Percentiles rank a stretch among this genome's conserved stretches.
These are phyloP conservation scores for Rhodotorula kratochvilovae DNA, from an alignment of 768 basidiomycete species.

Conservation along the genomic window DNA sequence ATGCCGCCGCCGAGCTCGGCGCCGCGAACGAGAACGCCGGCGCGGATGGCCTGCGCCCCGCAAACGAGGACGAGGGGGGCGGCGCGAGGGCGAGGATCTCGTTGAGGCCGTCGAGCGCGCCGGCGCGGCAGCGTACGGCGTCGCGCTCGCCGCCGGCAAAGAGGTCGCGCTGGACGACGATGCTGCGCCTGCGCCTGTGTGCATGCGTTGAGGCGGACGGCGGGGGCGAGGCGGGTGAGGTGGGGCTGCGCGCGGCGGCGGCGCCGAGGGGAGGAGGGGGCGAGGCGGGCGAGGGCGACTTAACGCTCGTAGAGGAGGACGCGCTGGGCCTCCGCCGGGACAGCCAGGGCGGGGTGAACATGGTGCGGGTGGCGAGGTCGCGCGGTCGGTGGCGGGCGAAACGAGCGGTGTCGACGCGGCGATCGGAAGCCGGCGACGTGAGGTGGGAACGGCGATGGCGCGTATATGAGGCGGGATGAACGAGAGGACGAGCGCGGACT, in stretches of 20 bases:
- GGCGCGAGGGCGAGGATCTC: neutral
- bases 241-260: neutral
- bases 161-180: neutral
- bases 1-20: neutral
- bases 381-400: no score
- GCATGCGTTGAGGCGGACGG: neutral
- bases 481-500: no score
- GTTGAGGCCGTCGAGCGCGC: neutral
- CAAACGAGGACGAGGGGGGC: neutral
- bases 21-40: neutral
- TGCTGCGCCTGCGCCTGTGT: no score
- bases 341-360: no score
- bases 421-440: no score
- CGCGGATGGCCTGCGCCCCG: neutral
- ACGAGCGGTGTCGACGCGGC: no score
- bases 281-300: neutral
- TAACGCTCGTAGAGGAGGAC: no score
- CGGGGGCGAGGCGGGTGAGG: neutral
- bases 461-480: no score
- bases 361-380: no score
- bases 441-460: no score
- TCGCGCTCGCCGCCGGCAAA: conserved; percentile 7
- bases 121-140: neutral
- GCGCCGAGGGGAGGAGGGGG: neutral
- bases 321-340: no score